Percentiles rank a stretch among this genome's conserved stretches.
These are phyloP conservation scores for Trypanosoma congolense DNA, from an alignment of 208 protist genomes.

Conservation along the genomic window DNA sequence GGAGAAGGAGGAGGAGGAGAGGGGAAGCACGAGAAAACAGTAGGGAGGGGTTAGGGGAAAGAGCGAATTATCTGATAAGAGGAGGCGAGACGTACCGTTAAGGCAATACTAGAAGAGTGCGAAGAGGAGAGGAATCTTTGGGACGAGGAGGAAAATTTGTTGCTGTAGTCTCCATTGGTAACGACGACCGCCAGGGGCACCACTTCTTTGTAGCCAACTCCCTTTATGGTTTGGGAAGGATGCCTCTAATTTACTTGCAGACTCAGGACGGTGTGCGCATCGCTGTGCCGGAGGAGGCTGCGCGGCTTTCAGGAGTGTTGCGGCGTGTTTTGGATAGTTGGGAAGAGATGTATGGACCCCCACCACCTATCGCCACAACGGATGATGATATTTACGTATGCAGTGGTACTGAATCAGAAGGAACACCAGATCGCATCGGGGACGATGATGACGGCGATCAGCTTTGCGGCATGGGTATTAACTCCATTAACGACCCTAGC, in stretches of 20 bases:
- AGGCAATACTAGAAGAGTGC: too few relatives aligned
- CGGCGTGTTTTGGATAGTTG: slow-evolving; percentile 41
- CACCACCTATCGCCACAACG: slow-evolving; percentile 10
- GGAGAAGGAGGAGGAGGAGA: too few relatives aligned
- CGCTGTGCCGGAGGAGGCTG: slow-evolving; percentile 33
- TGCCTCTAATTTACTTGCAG: slow-evolving; percentile 57
- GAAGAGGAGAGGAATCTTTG: too few relatives aligned
- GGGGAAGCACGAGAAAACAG: too few relatives aligned
- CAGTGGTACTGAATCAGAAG: slow-evolving; percentile 25
- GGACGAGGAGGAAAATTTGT: too few relatives aligned
- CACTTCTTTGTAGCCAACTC: background rate
- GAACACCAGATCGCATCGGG: slow-evolving; percentile 11
- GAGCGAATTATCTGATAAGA: too few relatives aligned
- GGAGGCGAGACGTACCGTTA: too few relatives aligned
- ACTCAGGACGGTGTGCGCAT: slow-evolving; percentile 52
- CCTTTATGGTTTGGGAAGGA: slow-evolving; percentile 5
- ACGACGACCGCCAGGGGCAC: too few relatives aligned
- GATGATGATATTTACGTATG: slow-evolving; percentile 11
- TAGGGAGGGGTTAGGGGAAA: too few relatives aligned
- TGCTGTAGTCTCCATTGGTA: too few relatives aligned
- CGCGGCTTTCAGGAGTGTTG: slow-evolving; percentile 44
- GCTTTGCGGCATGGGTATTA: background rate
- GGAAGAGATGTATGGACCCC: slow-evolving; percentile 29
- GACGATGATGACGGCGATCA: slow-evolving; percentile 21
- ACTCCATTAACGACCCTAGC: background rate